Base-by-base conservation (phyloP, 1,284 basidiomycete species). In the Malassezia dermatis region DNA sequence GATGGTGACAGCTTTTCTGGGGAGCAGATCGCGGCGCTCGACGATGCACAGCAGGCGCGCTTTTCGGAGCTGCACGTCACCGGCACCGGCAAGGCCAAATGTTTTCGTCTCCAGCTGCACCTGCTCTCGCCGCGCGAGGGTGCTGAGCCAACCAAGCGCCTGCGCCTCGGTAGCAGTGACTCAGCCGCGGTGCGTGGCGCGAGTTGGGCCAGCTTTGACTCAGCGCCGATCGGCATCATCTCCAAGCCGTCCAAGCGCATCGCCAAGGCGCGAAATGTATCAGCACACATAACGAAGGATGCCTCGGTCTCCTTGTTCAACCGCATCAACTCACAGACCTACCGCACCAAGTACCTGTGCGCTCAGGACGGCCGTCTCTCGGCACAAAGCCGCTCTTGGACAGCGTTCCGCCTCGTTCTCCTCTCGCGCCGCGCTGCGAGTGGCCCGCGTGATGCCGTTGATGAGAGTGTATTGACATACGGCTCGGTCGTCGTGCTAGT, bases 201-300 rank as follows among this genome's bases (percentile, higher is more conserved):
- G 2, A 46, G 85, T 46, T 94, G 89, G 89, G 88, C 87, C 7
- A 84, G 86, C 24, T 90, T 95, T 78, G 83, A 88, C 74, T 94
- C 88, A 24, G 84, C 86, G 37, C 87, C 88, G 44, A 85, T 95
- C 65, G 85, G 86, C 40, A 89, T 94, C 77, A 91, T 95, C 71
- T 94, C 90, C 67, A 95, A 95, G 76, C 90, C 90, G 27, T 91
- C 89, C 44, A 89, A 91, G 80, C 93, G 93, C 80, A 93, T 89
- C 1, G 88, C 88, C 56, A 93, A 93, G 78, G 90, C 90, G 60
- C 84, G 89, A 70, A 90, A 89, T 71, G 86, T 90, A 68, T 84
- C 86, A 10, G 89, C 86, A 15, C 91, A 89, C 77, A 87, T 95
- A 68, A 81, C 89, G 52, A 84, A 84, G 24, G 85, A 86, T 37